Evolutionary conservation across 495 filamentous ascomycete species (phyloP), one percentile per base, ranked within the genome.

Genomic region (Penicillium coprophilum): DNA sequence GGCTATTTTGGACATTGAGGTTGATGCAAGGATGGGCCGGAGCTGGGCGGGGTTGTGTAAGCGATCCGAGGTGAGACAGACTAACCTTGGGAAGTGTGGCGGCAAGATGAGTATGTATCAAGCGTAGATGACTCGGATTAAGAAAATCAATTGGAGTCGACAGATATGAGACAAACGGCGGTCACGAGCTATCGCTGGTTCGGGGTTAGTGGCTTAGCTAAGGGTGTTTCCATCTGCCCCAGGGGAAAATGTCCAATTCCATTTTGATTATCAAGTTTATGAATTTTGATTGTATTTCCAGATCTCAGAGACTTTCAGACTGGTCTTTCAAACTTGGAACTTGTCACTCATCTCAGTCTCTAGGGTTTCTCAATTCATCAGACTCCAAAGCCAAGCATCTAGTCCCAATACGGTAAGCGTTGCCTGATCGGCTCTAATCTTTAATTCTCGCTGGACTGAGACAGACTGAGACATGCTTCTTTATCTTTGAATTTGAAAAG

Each of bases 331-430:
- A n/a, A 13, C 8, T 38, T n/a, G n/a, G 0, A 8, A 38, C 34
- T 17, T 38, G 6, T 17, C 30, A 32, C 34, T 27, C 24, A 27
- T 27, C 24, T 27, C 24, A 24, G 5, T 27, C 24, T 40, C 21
- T 38, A 21, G 13, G 10, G n/a, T n/a, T n/a, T n/a, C n/a, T n/a
- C n/a, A 27, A 9, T 39, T 24, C 20, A 27, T 38, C 34, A n/a
- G 7, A 30, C 17, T 39, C 23, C 23, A 41, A 46, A 51, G 47
- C 53, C 43, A 56, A 43, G 31, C 2, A 38, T 13, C 61, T 60
- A 63, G 44, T 24, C 61, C 61, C 13, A 39, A 53, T 12, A 0
- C 4, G 50, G 44, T 55, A 56, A 62, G 61, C 50, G 59, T 54
- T 31, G 47, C 31, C 32, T 50, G 53, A 60, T 60, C 57, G 59